Evolutionary conservation across 495 filamentous ascomycete genomes (phyloP).

Genomic region (Neurospora sp.): DNA sequence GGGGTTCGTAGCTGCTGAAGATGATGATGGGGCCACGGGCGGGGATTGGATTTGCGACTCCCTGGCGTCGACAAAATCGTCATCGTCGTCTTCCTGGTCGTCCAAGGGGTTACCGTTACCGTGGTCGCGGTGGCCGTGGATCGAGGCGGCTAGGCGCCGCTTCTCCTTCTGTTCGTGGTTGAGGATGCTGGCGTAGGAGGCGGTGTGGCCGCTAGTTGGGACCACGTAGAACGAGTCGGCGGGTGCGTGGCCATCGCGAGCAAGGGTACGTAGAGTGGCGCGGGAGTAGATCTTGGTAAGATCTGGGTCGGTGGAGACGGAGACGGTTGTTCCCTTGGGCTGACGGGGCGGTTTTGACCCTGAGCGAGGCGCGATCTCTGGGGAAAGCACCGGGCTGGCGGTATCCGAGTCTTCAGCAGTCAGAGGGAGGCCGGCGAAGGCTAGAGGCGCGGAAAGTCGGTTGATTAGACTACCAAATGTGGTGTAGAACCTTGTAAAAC

Average conservation of each 20-base stretch:
- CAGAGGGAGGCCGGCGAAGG: slow-evolving; percentile 84
- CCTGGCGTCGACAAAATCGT: slow-evolving; percentile 80
- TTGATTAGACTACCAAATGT: slow-evolving; percentile 78
- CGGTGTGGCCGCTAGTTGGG: slow-evolving; percentile 76
- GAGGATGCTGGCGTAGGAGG: slow-evolving; percentile 81
- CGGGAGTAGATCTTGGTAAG: slow-evolving; percentile 65
- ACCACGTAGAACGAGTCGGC: slow-evolving; percentile 93
- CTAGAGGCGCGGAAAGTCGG: slow-evolving; percentile 73
- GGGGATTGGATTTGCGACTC: slow-evolving; percentile 42
- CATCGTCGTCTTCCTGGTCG: slow-evolving; percentile 53
- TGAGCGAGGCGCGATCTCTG: slow-evolving; percentile 13
- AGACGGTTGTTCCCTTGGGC: slow-evolving; percentile 5
- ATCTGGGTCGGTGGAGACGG: slow-evolving; percentile 50
- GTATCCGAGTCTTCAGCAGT: slow-evolving; percentile 37
- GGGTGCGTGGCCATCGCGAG: slow-evolving; percentile 34
- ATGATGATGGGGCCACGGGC: slow-evolving; percentile 1
- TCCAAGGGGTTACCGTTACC: slow-evolving; percentile 24
- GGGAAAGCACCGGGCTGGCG: slow-evolving; percentile 14
- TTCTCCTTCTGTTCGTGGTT: slow-evolving; percentile 59
- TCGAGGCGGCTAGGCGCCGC: slow-evolving; percentile 34
- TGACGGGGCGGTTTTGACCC: slow-evolving; percentile 27
- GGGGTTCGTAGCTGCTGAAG: background rate
- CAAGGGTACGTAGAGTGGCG: slow-evolving; percentile 63
- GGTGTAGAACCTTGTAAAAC: slow-evolving; percentile 81
- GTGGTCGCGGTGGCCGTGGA: slow-evolving; percentile 18